Evolutionary conservation across 2,329 filamentous ascomycete genomes (phyloP).

Genomic region (Clarireedia paspali): DNA sequence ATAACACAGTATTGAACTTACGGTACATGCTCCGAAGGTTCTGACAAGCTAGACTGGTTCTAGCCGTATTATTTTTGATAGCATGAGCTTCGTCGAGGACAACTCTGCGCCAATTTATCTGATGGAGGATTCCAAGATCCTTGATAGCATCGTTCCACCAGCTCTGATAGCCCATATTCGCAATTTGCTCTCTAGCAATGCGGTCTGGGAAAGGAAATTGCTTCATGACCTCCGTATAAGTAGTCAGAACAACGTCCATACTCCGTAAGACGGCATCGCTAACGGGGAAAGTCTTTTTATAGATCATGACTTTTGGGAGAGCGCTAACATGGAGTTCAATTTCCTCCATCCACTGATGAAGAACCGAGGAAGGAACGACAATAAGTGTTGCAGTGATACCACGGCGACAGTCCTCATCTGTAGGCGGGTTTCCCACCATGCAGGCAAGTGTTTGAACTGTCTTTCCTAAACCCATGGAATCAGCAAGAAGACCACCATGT

Average conservation of each 20-base stretch:
- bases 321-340: slow-evolving; percentile 17
- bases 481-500: slow-evolving; percentile 49
- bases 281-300: slow-evolving; percentile 13
- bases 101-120: slow-evolving; percentile 40
- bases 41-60: slow-evolving; percentile 39
- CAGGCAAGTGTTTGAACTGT: slow-evolving; percentile 42
- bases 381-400: slow-evolving; percentile 24
- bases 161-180: slow-evolving; percentile 22
- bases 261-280: slow-evolving; percentile 12
- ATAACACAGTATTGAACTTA: not conserved
- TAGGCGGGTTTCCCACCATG: slow-evolving; percentile 33
- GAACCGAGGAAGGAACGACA: slow-evolving; percentile 23
- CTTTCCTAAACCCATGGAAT: slow-evolving; percentile 60
- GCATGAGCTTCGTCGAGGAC: slow-evolving; percentile 50
- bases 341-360: slow-evolving; percentile 27
- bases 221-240: slow-evolving; percentile 32
- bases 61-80: slow-evolving; percentile 41
- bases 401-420: slow-evolving; percentile 29
- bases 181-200: slow-evolving; percentile 78
- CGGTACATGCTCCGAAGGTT: slow-evolving; percentile 21
- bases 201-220: slow-evolving; percentile 91
- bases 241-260: slow-evolving; percentile 25
- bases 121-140: slow-evolving; percentile 32
- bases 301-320: slow-evolving; percentile 22
- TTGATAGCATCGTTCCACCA: slow-evolving; percentile 28